Percentiles rank a stretch among this genome's conserved stretches.
Conservation (phyloP, 2,329 filamentous ascomycete genomes). For the Fusarium sp. region DNA sequence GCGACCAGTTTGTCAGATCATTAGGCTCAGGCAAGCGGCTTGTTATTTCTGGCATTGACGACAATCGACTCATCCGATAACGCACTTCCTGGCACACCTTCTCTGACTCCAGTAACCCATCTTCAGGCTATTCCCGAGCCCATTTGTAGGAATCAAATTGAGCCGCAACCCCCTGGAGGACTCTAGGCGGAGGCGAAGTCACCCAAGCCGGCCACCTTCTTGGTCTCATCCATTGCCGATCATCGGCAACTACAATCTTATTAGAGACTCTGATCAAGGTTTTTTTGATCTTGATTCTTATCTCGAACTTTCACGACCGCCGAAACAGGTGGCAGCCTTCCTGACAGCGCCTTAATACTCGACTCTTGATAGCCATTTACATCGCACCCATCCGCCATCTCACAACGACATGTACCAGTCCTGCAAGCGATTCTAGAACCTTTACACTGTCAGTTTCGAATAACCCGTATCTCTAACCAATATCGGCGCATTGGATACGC, state of each 20-base stretch:
- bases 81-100: slow-evolving; percentile 5
- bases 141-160: slow-evolving; percentile 7
- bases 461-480: neutral
- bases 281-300: neutral
- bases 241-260: neutral
- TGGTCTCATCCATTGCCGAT: slow-evolving; percentile 3
- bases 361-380: neutral
- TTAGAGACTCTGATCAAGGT: neutral
- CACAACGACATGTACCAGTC: slow-evolving; percentile 27
- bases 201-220: neutral
- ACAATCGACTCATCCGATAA: slow-evolving; percentile 5
- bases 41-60: slow-evolving; percentile 7
- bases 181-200: slow-evolving; percentile 10
- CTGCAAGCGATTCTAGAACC: slow-evolving; percentile 2
- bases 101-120: neutral
- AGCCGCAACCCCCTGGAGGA: slow-evolving; percentile 15
- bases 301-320: neutral
- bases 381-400: neutral
- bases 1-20: slow-evolving; percentile 7
- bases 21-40: slow-evolving; percentile 3
- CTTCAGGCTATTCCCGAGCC: slow-evolving; percentile 19
- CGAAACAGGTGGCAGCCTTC: neutral
- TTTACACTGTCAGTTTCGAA: slow-evolving; percentile 1
- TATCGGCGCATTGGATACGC: neutral
- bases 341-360: neutral